Evolutionary conservation across 306 rosid genomes (phyloP), one percentile per base, ranked within the genome.

Genomic region (Quillaja saponaria): DNA sequence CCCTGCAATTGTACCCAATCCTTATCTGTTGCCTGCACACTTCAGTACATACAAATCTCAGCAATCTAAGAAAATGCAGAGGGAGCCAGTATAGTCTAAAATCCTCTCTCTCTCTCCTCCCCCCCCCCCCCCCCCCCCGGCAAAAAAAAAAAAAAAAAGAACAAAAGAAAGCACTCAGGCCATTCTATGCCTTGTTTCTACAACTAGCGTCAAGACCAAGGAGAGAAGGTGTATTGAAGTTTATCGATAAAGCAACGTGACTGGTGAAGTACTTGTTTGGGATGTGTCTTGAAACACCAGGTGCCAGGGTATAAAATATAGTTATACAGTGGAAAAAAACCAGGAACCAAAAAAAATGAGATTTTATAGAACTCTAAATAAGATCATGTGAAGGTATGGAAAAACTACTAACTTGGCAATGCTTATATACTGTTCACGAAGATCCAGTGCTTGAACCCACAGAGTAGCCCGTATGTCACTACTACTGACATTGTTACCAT

Each of bases 1-100:
- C 98, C 98, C 49, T 83, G 83, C 74, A 88, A 69, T 62, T 86
- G 84, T 46, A 74, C 75, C 98, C 98, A 92, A 66, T 86, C 87
- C 77, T 86, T 87, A 79, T 86, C 87, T 55, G 96, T 86, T 67
- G 95, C 95, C 94, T 92, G 87, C 76, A 83, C 94, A 67, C 99
- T 92, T 58, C 17, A 66, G 52, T 49, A 51, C 58, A 76, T 35
- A 78, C 51, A 70, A 42, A 57, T 34, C 40, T 63, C 65, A 88
- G 77, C 67, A 66, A 49, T 20, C 48, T 14, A 13, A 51, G 37
- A 21, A 67, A 71, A 67, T 39, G 20, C 39, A 31, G 21, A 31
- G 35, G 49, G 34, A 67, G 63, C 54, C 31, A 44, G 34, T 28
- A 51, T 25, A 37, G 10, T 49, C n/a, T n/a, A n/a, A n/a, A n/a